Base-by-base conservation (phyloP, 176 grass and related monocot genomes). In the Aegilops bicornis region DNA sequence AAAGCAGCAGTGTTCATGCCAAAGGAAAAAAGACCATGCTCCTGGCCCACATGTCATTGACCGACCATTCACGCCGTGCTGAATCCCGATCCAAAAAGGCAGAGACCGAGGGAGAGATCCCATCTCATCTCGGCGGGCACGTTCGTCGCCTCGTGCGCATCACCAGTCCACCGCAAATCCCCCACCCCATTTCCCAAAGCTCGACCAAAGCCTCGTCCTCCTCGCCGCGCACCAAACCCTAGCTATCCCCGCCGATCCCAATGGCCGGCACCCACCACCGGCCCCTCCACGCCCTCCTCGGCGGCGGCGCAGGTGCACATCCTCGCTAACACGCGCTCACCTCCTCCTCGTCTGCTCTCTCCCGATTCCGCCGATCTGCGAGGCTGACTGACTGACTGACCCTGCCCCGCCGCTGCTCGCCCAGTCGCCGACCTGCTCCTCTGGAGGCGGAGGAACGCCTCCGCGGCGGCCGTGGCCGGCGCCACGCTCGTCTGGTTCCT, bases 361-460 rank as follows among this genome's bases (percentile, higher is more conserved):
- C 54, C 17, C 42, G 50, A 62, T 73, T 56, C 68, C 35, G 78
- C 24, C 74, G 88, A 84, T 95, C 75, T 84, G 25, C 14, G 27
- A 6, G 42, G 1, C 42, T 43, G 42, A 43, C 40, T 43, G 40
- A 43, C 40, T 43, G 71, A 75, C 74, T 88, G 62, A 83, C 6
- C 36, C 27, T 1, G 35, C 58, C 37, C 31, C 29, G 16, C 36
- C 8, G 67, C 22, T 76, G 78, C 16, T 30, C 48, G 29, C 62
- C 4, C 88, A 98, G 97, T 93, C 67, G 97, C 97, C 50, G 97
- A 99, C 90, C 73, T 99, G 86, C 92, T 99, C 37, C 90, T 99
- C 50, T 99, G 97, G 94, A 81, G 94, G 83, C 87, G 92, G 83
- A 86, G 92, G 97, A 99, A 93, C 82, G 69, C 22, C 29, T 84